Conservation (phyloP, 2,329 filamentous ascomycete genomes). For the Chaetomium sp. region DNA sequence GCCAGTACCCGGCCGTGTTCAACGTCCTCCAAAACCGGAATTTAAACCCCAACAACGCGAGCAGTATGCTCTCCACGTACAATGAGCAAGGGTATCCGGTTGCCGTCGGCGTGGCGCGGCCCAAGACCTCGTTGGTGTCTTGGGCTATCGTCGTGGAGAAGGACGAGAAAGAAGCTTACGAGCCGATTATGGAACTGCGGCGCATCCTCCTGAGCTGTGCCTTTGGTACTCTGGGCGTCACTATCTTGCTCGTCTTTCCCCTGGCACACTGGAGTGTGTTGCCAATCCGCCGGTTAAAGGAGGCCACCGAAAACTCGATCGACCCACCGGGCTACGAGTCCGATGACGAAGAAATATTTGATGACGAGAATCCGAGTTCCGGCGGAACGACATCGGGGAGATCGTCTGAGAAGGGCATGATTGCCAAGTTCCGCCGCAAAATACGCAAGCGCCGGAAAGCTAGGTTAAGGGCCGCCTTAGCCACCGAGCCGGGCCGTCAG, state of each 20-base stretch:
- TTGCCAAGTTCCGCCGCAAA: constrained; percentile 33
- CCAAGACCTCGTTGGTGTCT: constrained; percentile 61
- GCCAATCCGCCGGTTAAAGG: constrained; percentile 70
- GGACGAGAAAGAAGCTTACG: constrained; percentile 64
- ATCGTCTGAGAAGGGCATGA: constrained; percentile 37
- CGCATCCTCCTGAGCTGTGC: constrained; percentile 78
- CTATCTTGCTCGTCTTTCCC: constrained; percentile 66
- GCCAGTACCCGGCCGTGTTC: constrained; percentile 56
- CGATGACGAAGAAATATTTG: constrained; percentile 39
- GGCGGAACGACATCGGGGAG: constrained; percentile 36
- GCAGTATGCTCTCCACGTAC: constrained; percentile 57
- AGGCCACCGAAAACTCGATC: constrained; percentile 68
- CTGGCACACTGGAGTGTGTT: constrained; percentile 75
- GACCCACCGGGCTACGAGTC: constrained; percentile 56
- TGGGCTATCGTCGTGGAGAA: constrained; percentile 84
- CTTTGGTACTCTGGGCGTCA: constrained; percentile 70
- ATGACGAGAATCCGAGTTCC: constrained; percentile 41
- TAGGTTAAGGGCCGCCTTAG: constrained; percentile 26
- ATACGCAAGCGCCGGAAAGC: constrained; percentile 31
- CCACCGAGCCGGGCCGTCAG: constrained; percentile 39
- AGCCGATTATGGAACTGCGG: constrained; percentile 66
- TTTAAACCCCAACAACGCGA: constrained; percentile 56
- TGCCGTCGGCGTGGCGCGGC: constrained; percentile 72
- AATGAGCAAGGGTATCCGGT: constrained; percentile 68
- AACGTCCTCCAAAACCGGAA: constrained; percentile 51